phyloP scores from a whole-genome alignment of 1,139 yeast genomes.

The Debaryomycetaceae sp. region DNA sequence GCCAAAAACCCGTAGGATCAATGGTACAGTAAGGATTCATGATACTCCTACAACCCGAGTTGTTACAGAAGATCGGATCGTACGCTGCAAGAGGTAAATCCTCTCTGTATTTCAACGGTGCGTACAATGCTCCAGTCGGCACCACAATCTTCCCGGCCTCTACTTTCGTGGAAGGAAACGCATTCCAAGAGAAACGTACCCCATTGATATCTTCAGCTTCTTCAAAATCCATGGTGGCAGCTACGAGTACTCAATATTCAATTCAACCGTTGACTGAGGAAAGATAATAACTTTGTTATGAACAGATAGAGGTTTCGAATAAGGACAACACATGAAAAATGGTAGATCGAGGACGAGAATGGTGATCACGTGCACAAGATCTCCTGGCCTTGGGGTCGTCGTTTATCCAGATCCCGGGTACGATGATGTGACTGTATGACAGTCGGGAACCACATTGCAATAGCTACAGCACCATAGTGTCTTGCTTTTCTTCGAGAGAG shows the following conservation, averaged over 20 bases:
- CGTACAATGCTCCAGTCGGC: constrained; percentile 91
- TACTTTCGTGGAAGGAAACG: constrained; percentile 75
- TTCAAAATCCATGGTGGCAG: constrained; percentile 39
- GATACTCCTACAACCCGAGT: constrained; percentile 76
- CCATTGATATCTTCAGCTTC: constrained; percentile 52
- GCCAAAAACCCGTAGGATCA: constrained; percentile 85
- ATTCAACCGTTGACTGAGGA: neutral
- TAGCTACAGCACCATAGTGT: too few relatives aligned
- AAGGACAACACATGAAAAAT: neutral
- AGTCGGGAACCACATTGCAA: too few relatives aligned
- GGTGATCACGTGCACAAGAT: neutral
- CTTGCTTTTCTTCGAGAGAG: too few relatives aligned
- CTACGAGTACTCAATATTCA: neutral
- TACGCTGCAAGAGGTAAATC: constrained; percentile 80
- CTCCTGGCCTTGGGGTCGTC: neutral
- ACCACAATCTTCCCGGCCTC: constrained; percentile 93
- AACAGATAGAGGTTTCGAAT: neutral
- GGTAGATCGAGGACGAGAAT: neutral
- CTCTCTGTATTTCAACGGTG: constrained; percentile 81
- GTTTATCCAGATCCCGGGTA: neutral
- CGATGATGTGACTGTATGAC: neutral
- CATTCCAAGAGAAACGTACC: constrained; percentile 49
- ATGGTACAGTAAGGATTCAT: constrained; percentile 86
- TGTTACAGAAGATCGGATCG: constrained; percentile 85
- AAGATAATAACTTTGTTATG: neutral